Conservation (phyloP, 768 basidiomycete species). For the Trametes cubensis region DNA sequence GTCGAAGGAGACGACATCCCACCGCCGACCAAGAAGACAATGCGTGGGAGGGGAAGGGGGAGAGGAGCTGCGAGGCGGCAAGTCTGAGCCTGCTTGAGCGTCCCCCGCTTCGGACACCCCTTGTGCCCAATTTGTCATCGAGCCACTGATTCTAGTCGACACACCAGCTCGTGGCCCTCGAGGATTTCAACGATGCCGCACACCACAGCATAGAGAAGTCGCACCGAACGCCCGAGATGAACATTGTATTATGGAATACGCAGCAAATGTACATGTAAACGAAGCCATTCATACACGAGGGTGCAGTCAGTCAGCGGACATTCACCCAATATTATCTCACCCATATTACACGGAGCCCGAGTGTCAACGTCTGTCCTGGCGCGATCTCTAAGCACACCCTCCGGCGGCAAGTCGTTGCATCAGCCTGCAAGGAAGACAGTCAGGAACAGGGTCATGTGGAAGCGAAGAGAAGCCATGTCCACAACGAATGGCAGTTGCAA, state of each 20-base stretch:
- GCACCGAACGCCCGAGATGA: constrained; percentile 19
- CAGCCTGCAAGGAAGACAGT: constrained; percentile 6
- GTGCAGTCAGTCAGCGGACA: constrained; percentile 16
- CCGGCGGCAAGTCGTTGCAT: constrained; percentile 15
- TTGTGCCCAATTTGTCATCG: constrained; percentile 2
- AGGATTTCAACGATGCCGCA: background rate
- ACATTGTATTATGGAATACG: constrained; percentile 17
- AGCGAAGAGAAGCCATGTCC: constrained; percentile 20
- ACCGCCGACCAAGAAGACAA: constrained; percentile 20
- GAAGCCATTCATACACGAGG: constrained; percentile 15
- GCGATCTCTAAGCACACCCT: constrained; percentile 1
- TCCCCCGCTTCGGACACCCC: background rate
- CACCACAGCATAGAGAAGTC: constrained; percentile 5
- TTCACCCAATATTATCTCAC: constrained; percentile 2
- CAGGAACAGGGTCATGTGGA: constrained; percentile 10
- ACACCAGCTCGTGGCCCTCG: constrained; percentile 3
- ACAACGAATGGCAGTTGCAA: background rate
- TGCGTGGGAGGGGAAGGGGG: constrained; percentile 26
- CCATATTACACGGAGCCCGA: constrained; percentile 6
- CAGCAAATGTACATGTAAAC: constrained; percentile 21
- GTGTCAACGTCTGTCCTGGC: background rate
- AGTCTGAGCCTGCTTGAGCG: constrained; percentile 17
- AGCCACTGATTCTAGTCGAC: background rate
- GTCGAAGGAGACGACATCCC: constrained; percentile 21
- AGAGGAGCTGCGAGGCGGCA: constrained; percentile 21